Percentiles rank a stretch among this genome's conserved stretches.
Conservation (phyloP, 2,329 filamentous ascomycete genomes). For the Fonsecaea pugnacius region DNA sequence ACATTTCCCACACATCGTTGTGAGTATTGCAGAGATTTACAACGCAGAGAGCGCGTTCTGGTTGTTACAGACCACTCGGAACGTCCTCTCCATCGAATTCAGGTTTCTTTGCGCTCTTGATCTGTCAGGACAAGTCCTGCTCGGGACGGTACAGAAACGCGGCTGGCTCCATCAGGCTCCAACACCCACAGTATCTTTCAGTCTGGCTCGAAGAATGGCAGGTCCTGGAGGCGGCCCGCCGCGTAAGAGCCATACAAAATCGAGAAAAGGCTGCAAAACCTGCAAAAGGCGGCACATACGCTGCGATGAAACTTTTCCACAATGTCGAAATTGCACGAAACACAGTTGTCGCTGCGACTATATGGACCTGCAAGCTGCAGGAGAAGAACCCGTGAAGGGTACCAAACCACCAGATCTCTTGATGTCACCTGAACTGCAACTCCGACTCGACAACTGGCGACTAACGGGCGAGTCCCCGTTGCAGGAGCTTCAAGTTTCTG, state of each 20-base stretch:
- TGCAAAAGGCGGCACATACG: slow-evolving; percentile 98
- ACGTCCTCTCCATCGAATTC: background rate
- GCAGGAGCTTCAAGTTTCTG: slow-evolving; percentile 75
- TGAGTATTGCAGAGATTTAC: background rate
- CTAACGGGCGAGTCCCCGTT: slow-evolving; percentile 84
- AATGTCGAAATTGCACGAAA: slow-evolving; percentile 99
- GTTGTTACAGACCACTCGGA: background rate
- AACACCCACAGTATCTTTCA: slow-evolving; percentile 5
- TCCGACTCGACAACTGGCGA: slow-evolving; percentile 80
- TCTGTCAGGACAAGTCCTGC: background rate
- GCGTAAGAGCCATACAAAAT: slow-evolving; percentile 93
- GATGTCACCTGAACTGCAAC: slow-evolving; percentile 85
- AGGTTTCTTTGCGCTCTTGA: background rate
- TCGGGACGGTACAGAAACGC: background rate
- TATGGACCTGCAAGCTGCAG: slow-evolving; percentile 77
- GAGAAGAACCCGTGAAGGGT: slow-evolving; percentile 57
- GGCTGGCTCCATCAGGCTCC: background rate
- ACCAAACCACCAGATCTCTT: slow-evolving; percentile 68
- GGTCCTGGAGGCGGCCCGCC: slow-evolving; percentile 94
- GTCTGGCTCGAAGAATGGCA: slow-evolving; percentile 65
- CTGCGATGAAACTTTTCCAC: slow-evolving; percentile 96
- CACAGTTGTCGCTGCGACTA: slow-evolving; percentile 99
- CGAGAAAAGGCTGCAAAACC: slow-evolving; percentile 95
- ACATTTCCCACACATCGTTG: background rate
- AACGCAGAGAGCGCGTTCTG: background rate